These are phyloP conservation scores for Plectranthus barbatus DNA, from an alignment of 257 asterid species.

Conservation along the genomic window DNA sequence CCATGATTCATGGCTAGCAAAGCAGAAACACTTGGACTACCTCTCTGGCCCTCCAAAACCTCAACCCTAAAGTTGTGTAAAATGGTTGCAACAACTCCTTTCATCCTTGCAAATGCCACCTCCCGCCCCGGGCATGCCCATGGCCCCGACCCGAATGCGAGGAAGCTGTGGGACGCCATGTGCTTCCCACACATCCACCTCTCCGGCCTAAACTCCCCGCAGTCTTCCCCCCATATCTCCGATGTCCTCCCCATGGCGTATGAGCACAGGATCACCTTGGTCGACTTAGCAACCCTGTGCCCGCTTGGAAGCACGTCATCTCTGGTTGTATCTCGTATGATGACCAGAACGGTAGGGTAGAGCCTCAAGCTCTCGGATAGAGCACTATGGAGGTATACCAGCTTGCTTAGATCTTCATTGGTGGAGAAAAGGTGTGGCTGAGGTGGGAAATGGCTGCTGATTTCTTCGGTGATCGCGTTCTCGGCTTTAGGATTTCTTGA, in stretches of 20 bases:
- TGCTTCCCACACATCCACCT: slow-evolving; percentile 32
- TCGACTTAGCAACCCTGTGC: slow-evolving; percentile 16
- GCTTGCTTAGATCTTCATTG: slow-evolving; percentile 17
- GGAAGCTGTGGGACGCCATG: slow-evolving; percentile 17
- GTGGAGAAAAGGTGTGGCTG: slow-evolving; percentile 8
- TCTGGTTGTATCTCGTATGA: slow-evolving; percentile 24
- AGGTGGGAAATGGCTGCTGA: not conserved
- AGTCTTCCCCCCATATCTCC: slow-evolving; percentile 41
- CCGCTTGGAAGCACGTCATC: slow-evolving; percentile 42
- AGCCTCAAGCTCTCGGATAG: slow-evolving; percentile 30
- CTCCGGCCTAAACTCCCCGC: slow-evolving; percentile 40
- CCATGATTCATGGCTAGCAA: slow-evolving; percentile 32
- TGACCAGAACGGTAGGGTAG: slow-evolving; percentile 29
- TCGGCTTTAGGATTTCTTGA: slow-evolving; percentile 19
- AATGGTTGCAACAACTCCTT: slow-evolving; percentile 35
- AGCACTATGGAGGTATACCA: slow-evolving; percentile 34
- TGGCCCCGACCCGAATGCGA: slow-evolving; percentile 42
- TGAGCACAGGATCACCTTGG: slow-evolving; percentile 32
- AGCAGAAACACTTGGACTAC: slow-evolving; percentile 36
- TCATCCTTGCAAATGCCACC: slow-evolving; percentile 30
- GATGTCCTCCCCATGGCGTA: slow-evolving; percentile 37
- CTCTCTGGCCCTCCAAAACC: slow-evolving; percentile 29
- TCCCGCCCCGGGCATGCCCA: slow-evolving; percentile 47
- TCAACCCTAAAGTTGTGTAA: slow-evolving; percentile 29
- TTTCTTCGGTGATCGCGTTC: slow-evolving; percentile 22